Conservation (phyloP, 257 asterid species). For the Striga asiatica region DNA sequence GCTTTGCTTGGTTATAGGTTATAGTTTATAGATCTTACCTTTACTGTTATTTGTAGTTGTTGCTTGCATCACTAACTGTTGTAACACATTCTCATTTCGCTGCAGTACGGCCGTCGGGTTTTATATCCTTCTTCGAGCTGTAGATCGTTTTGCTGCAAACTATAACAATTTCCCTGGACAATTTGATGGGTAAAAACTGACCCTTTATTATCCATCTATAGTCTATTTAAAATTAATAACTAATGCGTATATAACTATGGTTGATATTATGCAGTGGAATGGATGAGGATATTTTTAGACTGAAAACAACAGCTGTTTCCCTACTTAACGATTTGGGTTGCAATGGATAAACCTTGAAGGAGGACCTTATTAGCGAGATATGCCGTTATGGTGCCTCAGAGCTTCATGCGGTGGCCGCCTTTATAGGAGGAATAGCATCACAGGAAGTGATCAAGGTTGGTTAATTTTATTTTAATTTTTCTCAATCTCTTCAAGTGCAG, state of each 20-base stretch:
- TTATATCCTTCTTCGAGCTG: constrained; percentile 86
- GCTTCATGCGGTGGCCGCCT: constrained; percentile 92
- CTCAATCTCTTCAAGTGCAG: neutral
- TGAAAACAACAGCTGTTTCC: constrained; percentile 71
- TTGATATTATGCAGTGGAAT: constrained; percentile 43
- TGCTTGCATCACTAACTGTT: constrained; percentile 14
- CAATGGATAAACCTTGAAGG: constrained; percentile 66
- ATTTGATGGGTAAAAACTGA: constrained; percentile 64
- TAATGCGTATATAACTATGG: constrained; percentile 7
- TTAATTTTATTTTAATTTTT: constrained; percentile 21
- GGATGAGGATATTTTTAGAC: constrained; percentile 92
- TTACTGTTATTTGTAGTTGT: constrained; percentile 5
- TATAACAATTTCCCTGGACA: constrained; percentile 83
- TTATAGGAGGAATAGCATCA: constrained; percentile 88
- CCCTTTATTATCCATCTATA: neutral
- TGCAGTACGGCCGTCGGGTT: constrained; percentile 78
- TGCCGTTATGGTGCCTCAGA: constrained; percentile 95
- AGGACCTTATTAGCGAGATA: constrained; percentile 88
- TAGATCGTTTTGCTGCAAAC: constrained; percentile 83
- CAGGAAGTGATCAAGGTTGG: constrained; percentile 92
- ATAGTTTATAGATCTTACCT: no score
- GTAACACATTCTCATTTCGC: constrained; percentile 12
- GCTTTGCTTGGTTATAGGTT: no score
- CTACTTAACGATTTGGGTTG: constrained; percentile 72
- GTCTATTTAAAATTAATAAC: neutral